These are phyloP conservation scores for Penicillium sp. DNA, from an alignment of 2,329 filamentous ascomycete genomes.

Conservation along the genomic window DNA sequence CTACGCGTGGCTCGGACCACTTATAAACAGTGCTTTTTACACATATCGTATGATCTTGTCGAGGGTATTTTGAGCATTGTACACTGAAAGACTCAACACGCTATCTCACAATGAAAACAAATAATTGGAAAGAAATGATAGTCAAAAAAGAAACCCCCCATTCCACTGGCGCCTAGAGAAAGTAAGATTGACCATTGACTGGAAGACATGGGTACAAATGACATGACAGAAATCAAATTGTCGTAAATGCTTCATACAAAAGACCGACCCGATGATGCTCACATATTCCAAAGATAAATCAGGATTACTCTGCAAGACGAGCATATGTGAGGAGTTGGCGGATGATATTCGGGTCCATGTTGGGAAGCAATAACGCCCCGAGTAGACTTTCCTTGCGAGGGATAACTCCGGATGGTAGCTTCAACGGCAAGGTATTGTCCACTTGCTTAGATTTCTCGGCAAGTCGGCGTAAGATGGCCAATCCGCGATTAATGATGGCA, in stretches of 20 bases:
- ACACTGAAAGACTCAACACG: constrained; percentile 28
- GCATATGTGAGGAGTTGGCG: constrained; percentile 68
- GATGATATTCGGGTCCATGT: constrained; percentile 63
- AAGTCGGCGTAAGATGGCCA: constrained; percentile 67
- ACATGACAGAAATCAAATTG: constrained; percentile 25
- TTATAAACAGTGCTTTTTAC: background rate
- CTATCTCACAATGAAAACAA: constrained; percentile 24
- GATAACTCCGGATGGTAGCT: constrained; percentile 62
- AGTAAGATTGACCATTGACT: constrained; percentile 13
- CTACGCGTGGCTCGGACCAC: background rate
- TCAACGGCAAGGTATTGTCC: constrained; percentile 51
- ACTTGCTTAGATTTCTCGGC: constrained; percentile 63
- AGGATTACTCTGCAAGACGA: constrained; percentile 48
- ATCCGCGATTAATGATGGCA: constrained; percentile 65
- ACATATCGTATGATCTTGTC: constrained; percentile 7
- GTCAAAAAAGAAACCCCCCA: constrained; percentile 10
- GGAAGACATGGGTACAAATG: constrained; percentile 26
- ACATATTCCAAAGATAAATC: background rate
- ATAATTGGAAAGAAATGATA: constrained; percentile 8
- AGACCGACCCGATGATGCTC: background rate
- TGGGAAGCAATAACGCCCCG: constrained; percentile 65
- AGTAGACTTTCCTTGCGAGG: constrained; percentile 69
- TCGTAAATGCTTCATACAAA: constrained; percentile 21
- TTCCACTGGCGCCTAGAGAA: constrained; percentile 23
- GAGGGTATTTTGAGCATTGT: constrained; percentile 41